These are phyloP conservation scores for Tothia fuscella DNA, from an alignment of 2,329 filamentous ascomycete genomes.

Conservation along the genomic window DNA sequence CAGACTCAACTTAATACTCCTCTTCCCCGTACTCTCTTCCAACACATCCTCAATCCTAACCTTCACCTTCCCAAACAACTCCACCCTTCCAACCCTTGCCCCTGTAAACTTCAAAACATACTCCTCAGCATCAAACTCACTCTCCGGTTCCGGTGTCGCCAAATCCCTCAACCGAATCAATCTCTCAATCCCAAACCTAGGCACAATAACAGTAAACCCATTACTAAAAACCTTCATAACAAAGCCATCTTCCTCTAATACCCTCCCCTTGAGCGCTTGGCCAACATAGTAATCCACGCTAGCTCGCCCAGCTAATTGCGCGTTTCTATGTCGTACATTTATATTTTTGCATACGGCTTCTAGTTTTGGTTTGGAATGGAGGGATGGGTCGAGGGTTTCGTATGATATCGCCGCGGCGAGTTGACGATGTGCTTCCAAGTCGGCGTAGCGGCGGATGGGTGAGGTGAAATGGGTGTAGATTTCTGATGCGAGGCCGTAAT, in stretches of 20 bases:
- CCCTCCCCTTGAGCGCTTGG: constrained; percentile 73
- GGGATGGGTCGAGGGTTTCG: constrained; percentile 67
- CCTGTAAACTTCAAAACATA: constrained; percentile 58
- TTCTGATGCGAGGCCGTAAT: constrained; percentile 90
- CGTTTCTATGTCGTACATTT: constrained; percentile 93
- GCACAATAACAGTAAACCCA: constrained; percentile 92
- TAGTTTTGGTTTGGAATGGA: constrained; percentile 71
- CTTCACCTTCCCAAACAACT: constrained; percentile 83
- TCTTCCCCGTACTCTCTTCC: constrained; percentile 92
- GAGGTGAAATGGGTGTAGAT: constrained; percentile 99
- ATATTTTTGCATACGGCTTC: constrained; percentile 97
- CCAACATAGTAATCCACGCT: constrained; percentile 97
- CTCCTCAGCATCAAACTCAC: constrained; percentile 72
- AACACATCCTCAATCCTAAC: constrained; percentile 86
- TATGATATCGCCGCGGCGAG: constrained; percentile 92
- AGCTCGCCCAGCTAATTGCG: constrained; percentile 85
- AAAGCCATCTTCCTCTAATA: constrained; percentile 78
- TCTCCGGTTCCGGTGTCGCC: constrained; percentile 61
- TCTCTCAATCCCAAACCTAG: constrained; percentile 88
- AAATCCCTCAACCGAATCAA: constrained; percentile 79
- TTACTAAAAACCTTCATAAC: constrained; percentile 97
- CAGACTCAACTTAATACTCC: constrained; percentile 63
- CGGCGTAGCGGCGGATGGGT: constrained; percentile 94
- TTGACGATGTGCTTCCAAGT: constrained; percentile 86
- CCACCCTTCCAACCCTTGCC: constrained; percentile 48